Evolutionary conservation across 208 protist species (phyloP).

Genomic region (Wallacemonas collosoma): DNA sequence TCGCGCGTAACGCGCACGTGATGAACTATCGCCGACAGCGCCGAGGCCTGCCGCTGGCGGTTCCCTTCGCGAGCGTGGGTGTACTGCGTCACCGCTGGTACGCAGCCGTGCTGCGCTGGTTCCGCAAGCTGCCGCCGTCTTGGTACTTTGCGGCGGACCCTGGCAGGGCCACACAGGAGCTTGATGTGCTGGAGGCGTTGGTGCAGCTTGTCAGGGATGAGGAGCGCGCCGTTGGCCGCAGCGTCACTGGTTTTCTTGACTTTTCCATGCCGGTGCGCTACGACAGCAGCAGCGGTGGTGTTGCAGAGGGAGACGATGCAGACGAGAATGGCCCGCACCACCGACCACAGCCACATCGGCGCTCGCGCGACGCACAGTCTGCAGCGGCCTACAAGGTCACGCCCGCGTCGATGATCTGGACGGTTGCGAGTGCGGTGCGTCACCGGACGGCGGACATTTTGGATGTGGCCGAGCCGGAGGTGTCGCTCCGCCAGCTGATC

Average conservation of each 20-base stretch:
- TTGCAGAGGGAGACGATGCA: neutral
- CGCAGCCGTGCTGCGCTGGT: slow-evolving; percentile 78
- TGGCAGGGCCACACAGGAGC: slow-evolving; percentile 43
- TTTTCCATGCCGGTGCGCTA: slow-evolving; percentile 36
- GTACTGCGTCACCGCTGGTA: slow-evolving; percentile 79
- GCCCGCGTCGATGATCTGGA: slow-evolving; percentile 19
- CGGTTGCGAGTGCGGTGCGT: slow-evolving; percentile 32
- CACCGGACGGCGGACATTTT: slow-evolving; percentile 25
- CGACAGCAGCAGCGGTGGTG: slow-evolving; percentile 2
- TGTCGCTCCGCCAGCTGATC: slow-evolving; percentile 31
- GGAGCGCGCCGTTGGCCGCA: slow-evolving; percentile 26
- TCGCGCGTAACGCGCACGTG: slow-evolving; percentile 52
- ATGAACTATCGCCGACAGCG: slow-evolving; percentile 56
- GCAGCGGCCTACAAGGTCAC: neutral
- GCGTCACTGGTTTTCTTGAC: slow-evolving; percentile 64
- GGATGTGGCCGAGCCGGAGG: slow-evolving; percentile 21
- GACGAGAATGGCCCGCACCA: neutral
- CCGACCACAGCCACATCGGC: neutral
- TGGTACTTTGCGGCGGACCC: slow-evolving; percentile 79
- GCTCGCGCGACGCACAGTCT: neutral
- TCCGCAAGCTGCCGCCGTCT: slow-evolving; percentile 70
- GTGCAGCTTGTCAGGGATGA: slow-evolving; percentile 58
- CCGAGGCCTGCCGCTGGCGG: slow-evolving; percentile 33
- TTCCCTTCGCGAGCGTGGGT: slow-evolving; percentile 67
- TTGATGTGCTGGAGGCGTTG: slow-evolving; percentile 57